Conservation (phyloP, 2,329 filamentous ascomycete species). For the Graphilbum sp. region DNA sequence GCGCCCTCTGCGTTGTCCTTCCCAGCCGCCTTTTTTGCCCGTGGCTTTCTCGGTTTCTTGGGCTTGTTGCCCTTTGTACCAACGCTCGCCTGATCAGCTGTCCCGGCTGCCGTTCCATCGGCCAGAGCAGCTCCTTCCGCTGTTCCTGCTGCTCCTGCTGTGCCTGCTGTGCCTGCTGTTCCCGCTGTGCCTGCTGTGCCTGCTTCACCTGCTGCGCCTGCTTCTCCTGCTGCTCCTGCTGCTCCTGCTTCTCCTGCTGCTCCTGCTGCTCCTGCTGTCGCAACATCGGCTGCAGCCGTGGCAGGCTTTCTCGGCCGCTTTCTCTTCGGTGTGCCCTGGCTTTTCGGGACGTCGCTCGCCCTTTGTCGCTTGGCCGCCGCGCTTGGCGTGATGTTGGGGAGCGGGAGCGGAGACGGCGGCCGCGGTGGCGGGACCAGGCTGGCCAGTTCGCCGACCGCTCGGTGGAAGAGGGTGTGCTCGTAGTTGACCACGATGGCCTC, state of each 20-base stretch:
- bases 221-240: not conserved
- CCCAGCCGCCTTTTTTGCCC: not conserved
- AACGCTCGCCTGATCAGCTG: not conserved
- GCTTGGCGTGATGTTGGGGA: not conserved
- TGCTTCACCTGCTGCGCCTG: not conserved
- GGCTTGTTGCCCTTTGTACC: too few species aligned
- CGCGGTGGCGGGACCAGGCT: conserved; percentile 29
- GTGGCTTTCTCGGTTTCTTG: conserved; percentile 3
- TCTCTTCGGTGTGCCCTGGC: not conserved
- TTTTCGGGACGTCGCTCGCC: not conserved
- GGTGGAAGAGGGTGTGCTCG: conserved; percentile 39
- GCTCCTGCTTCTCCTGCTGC: not conserved
- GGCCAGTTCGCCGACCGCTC: conserved; percentile 33
- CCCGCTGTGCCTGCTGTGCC: not conserved
- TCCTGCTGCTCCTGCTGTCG: not conserved
- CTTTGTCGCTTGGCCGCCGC: conserved; percentile 4
- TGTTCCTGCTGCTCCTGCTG: not conserved
- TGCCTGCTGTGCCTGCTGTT: too few species aligned
- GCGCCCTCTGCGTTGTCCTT: too few species aligned
- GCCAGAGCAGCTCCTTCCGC: not conserved
- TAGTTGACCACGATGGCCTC: conserved; percentile 35
- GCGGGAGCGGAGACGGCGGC: conserved; percentile 12
- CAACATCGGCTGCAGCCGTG: not conserved
- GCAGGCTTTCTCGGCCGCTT: not conserved
- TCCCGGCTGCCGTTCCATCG: not conserved